Conservation (phyloP, 2,329 filamentous ascomycete genomes). For the Cercospora sesami region DNA sequence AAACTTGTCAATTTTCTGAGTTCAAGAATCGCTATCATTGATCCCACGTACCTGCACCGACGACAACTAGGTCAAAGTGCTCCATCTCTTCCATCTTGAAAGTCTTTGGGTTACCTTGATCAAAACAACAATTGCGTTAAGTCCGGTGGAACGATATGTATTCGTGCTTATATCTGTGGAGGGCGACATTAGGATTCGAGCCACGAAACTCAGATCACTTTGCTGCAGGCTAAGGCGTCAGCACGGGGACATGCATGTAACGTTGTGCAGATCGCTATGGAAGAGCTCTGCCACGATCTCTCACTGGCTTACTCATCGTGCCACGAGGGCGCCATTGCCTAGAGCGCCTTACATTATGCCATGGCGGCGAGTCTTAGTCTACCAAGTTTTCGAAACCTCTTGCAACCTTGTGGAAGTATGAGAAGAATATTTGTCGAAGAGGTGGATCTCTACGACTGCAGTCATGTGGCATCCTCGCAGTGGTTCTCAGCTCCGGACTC, state of each 20-base stretch:
- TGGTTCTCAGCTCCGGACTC: not conserved
- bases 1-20: not conserved
- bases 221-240: not conserved
- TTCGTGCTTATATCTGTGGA: not conserved
- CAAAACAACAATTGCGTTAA: not conserved
- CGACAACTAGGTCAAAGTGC: slow-evolving; percentile 18
- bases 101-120: not conserved
- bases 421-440: no score
- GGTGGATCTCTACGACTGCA: not conserved
- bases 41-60: slow-evolving; percentile 16
- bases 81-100: slow-evolving; percentile 9
- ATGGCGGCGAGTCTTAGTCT: not conserved
- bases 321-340: not conserved
- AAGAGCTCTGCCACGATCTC: not conserved
- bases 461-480: not conserved
- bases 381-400: no score
- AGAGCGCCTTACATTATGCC: not conserved
- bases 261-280: not conserved
- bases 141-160: not conserved
- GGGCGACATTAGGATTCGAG: not conserved
- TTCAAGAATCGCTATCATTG: not conserved
- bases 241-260: not conserved
- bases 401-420: no score
- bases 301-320: not conserved
- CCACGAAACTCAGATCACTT: not conserved